Evolutionary conservation across 306 rosid species (phyloP).

Genomic region (Ormosia semicastrata): DNA sequence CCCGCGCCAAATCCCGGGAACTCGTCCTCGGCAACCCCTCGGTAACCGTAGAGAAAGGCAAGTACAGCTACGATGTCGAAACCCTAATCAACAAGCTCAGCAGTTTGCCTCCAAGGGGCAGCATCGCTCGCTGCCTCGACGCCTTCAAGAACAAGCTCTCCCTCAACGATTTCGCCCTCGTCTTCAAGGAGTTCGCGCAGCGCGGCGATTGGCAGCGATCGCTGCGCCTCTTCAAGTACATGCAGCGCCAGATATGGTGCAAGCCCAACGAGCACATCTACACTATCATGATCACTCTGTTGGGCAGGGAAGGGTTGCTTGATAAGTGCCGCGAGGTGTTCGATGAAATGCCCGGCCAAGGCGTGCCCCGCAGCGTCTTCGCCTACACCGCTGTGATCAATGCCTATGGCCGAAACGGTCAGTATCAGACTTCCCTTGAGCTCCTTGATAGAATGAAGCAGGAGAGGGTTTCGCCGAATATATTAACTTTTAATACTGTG

Average conservation of each 20-base stretch:
- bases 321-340: constrained; percentile 85
- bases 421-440: constrained; percentile 62
- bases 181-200: constrained; percentile 92
- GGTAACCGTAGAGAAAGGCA: constrained; percentile 79
- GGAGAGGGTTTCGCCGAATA: constrained; percentile 74
- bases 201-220: constrained; percentile 97
- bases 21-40: constrained; percentile 74
- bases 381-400: constrained; percentile 88
- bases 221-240: constrained; percentile 80
- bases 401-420: constrained; percentile 94
- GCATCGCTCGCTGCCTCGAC: constrained; percentile 94
- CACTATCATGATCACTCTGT: constrained; percentile 79
- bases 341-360: constrained; percentile 88
- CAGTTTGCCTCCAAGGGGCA: constrained; percentile 91
- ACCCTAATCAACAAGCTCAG: constrained; percentile 87
- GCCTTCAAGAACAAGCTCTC: constrained; percentile 89
- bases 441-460: constrained; percentile 72
- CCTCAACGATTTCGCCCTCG: constrained; percentile 84
- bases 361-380: constrained; percentile 72
- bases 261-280: constrained; percentile 90
- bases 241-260: constrained; percentile 99
- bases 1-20: constrained; percentile 61
- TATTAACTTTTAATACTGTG: constrained; percentile 85
- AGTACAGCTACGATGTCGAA: constrained; percentile 92
- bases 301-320: constrained; percentile 84